Evolutionary conservation across 331 rosid genomes (phyloP).

Genomic region (Quercus tomentella): DNA sequence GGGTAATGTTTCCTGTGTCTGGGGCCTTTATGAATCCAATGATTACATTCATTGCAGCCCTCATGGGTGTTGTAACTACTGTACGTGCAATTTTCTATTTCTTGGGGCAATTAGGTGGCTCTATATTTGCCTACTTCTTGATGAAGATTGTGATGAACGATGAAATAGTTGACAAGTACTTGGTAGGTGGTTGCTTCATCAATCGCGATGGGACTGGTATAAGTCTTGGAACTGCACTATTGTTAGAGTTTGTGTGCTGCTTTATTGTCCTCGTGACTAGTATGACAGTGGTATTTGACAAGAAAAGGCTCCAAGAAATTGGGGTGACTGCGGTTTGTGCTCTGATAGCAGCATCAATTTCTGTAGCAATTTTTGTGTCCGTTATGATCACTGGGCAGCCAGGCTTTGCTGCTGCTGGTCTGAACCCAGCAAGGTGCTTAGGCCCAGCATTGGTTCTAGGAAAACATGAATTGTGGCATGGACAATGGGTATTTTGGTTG

Average conservation of each 20-base stretch:
- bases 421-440: slow-evolving; percentile 34
- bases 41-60: slow-evolving; percentile 58
- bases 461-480: slow-evolving; percentile 10
- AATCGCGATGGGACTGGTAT: not conserved
- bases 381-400: slow-evolving; percentile 8
- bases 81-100: slow-evolving; percentile 48
- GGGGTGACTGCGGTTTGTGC: slow-evolving; percentile 8
- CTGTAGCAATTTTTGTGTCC: slow-evolving; percentile 8
- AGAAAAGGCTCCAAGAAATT: not conserved
- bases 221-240: not conserved
- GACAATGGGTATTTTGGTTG: slow-evolving; percentile 26
- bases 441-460: slow-evolving; percentile 18
- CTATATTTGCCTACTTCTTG: slow-evolving; percentile 3
- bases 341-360: slow-evolving; percentile 5
- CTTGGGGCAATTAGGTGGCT: slow-evolving; percentile 59
- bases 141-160: slow-evolving; percentile 12
- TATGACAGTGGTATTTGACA: slow-evolving; percentile 17
- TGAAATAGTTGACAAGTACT: not conserved
- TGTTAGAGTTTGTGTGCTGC: slow-evolving; percentile 13
- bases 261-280: slow-evolving; percentile 9
- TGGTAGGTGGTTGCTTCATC: slow-evolving; percentile 18
- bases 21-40: slow-evolving; percentile 78
- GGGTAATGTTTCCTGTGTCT: slow-evolving; percentile 59
- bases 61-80: slow-evolving; percentile 47
- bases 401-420: slow-evolving; percentile 14